A percentile compares a stretch with the other conserved stretches of the same genome.
Evolutionary conservation across 139 green algal species (phyloP).

Genomic region (Chlorella sp.): DNA sequence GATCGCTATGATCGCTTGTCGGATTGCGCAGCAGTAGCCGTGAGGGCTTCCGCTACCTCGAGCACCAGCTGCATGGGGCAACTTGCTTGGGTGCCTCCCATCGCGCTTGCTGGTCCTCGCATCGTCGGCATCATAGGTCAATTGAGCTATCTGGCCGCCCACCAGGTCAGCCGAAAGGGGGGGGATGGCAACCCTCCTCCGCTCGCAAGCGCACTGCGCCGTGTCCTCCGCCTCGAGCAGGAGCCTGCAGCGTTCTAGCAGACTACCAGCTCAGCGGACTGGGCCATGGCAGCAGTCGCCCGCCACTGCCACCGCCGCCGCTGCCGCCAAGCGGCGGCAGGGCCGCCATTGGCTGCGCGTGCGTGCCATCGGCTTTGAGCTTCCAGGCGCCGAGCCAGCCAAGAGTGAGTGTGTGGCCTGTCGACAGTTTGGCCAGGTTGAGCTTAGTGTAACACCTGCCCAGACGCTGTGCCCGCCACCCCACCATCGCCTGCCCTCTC

Average conservation of each 20-base stretch:
- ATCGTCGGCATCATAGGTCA: no score
- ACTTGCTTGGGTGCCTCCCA: no score
- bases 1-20: no score
- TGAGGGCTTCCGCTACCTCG: no score
- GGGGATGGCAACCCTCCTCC: not conserved
- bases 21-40: no score
- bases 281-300: not conserved
- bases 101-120: no score
- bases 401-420: not conserved
- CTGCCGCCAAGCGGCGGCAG: no score
- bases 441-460: not conserved
- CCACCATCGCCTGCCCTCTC: not conserved
- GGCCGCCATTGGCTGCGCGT: not conserved
- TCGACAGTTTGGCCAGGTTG: not conserved
- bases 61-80: no score
- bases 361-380: slow-evolving; percentile 31
- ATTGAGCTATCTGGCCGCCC: no score
- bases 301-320: not conserved
- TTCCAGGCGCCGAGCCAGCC: slow-evolving; percentile 11
- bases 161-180: no score
- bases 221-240: no score
- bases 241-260: not conserved
- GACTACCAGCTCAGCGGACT: not conserved
- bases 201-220: not conserved
- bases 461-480: no score